Base-by-base conservation (phyloP, 1,284 basidiomycete genomes). In the Ceratobasidium papillatum region DNA sequence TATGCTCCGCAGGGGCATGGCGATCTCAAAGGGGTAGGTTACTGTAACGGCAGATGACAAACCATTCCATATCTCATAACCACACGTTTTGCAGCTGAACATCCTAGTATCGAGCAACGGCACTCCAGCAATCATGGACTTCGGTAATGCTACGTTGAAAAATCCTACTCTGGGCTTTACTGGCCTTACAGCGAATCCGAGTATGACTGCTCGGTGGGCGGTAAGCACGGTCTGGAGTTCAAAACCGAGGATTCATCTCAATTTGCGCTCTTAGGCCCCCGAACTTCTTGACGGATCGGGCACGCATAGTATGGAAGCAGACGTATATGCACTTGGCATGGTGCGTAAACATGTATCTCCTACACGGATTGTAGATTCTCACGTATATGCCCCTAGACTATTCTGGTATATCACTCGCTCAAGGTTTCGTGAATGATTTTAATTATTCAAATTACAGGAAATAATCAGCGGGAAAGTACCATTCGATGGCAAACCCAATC, bases 291-390 rank as follows among this genome's bases (percentile, higher is more conserved):
- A 14, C 8, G 30, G 17, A 11, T 17, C 17, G 9, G 14, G 22
- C 4, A n/a, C 11, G 3, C 4, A 22, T 4, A 54, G 49, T 11
- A 66, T n/a, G 36, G 25, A 52, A 52, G 25, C 64, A 12, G 64
- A 66, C n/a, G 32, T 66, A 34, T 66, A 66, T 25, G 45, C 64
- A 14, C 34, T 66, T 36, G 64, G 47, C 45, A 66, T 51, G 64
- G 64, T 52, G 36, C 22, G 64, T 27, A n/a, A 22, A 14, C 5
- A 5, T 5, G 5, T 47, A 27, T 45, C 12, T 45, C 19, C 17
- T 25, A 17, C 3, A 14, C 27, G 3, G 27, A 19, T 47, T 25
- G n/a, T 43, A 1, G 27, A 45, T 45, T 32, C 19, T 45, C 11
- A 25, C 5, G 12, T 27, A 43, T 19, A 11, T 47, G 4, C 45